phyloP scores from a whole-genome alignment of 2,329 filamentous ascomycete species.

The Pseudogymnoascus sp. region DNA sequence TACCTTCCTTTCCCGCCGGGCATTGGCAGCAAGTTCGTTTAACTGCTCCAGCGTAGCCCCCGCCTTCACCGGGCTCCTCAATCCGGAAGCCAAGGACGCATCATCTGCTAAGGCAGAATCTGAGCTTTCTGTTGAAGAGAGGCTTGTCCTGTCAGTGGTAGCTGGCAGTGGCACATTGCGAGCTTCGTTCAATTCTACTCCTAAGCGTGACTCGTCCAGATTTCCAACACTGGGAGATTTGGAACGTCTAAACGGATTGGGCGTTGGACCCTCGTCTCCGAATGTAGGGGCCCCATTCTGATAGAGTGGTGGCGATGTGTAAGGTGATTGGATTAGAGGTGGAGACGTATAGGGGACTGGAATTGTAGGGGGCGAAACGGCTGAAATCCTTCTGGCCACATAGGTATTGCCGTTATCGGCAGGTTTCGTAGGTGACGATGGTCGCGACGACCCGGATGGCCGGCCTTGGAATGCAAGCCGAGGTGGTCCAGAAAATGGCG shows the following conservation, averaged over 20 bases:
- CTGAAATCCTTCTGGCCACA: conserved; percentile 1
- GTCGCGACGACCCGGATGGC: neutral
- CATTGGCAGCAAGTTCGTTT: conserved; percentile 76
- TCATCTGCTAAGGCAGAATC: neutral
- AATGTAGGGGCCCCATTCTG: neutral
- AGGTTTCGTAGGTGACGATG: neutral
- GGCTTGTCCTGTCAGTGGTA: neutral
- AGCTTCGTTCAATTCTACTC: neutral
- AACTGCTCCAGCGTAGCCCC: conserved; percentile 48
- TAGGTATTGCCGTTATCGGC: neutral
- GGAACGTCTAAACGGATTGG: neutral
- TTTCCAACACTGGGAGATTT: conserved; percentile 2
- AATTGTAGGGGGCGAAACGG: neutral
- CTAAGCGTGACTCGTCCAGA: neutral
- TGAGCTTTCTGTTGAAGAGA: neutral
- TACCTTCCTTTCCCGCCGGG: conserved; percentile 86
- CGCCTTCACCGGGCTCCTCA: conserved; percentile 48
- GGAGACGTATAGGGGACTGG: neutral
- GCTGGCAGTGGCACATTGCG: neutral
- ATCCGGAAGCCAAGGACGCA: neutral
- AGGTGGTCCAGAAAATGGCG: conserved; percentile 35
- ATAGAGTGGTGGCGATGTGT: neutral
- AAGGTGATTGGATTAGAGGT: neutral
- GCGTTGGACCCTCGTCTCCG: neutral
- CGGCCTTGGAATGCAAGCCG: conserved; percentile 28